These are phyloP conservation scores for Skeletonema tropicum DNA, from an alignment of 108 stramenopile genomes.

Conservation along the genomic window DNA sequence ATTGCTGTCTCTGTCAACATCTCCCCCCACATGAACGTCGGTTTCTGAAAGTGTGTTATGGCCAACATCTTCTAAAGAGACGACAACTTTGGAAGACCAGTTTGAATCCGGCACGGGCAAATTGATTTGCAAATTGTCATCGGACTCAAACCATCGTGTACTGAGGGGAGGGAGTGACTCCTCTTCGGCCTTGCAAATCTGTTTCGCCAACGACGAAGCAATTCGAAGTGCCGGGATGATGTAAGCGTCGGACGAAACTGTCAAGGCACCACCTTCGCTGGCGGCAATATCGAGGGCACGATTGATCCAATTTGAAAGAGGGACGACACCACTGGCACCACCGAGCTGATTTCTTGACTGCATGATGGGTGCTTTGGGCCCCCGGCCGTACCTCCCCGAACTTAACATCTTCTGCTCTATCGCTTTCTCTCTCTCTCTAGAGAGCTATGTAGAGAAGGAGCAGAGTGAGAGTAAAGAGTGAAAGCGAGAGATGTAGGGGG, in stretches of 20 bases:
- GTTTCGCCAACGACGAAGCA: slow-evolving; percentile 15
- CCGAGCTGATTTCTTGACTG: neutral
- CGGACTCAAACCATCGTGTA: no score
- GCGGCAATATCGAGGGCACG: neutral
- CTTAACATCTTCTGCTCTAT: no score
- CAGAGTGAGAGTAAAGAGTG: no score
- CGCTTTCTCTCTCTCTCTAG: no score
- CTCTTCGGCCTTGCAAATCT: slow-evolving; percentile 8
- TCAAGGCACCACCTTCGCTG: neutral
- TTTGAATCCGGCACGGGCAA: slow-evolving; percentile 12
- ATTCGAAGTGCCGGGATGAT: slow-evolving; percentile 6
- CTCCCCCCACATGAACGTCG: neutral
- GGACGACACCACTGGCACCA: neutral
- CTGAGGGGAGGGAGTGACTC: no score
- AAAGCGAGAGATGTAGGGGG: no score
- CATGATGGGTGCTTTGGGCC: no score
- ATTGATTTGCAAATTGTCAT: neutral
- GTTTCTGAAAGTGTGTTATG: neutral
- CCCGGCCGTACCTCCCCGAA: no score
- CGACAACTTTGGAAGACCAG: slow-evolving; percentile 15
- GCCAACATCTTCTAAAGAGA: neutral
- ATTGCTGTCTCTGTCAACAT: neutral
- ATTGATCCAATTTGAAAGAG: neutral
- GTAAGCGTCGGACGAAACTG: slow-evolving; percentile 10
- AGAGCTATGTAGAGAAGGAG: no score